phyloP scores from a whole-genome alignment of 2,329 filamentous ascomycete genomes.

The Gnomoniopsis sp. region DNA sequence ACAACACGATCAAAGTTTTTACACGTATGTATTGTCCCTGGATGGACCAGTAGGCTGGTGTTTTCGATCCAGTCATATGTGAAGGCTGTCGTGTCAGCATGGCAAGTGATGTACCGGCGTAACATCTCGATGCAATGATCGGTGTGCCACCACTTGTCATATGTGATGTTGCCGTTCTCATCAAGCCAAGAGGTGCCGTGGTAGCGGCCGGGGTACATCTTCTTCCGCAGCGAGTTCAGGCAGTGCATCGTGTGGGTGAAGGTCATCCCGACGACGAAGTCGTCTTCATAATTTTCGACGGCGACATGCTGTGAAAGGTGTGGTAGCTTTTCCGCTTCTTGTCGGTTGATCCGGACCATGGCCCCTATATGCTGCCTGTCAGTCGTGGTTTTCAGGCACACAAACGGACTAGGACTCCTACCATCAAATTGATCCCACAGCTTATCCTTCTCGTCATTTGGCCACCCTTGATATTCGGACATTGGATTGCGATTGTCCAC shows the following conservation, averaged over 20 bases:
- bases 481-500: not conserved
- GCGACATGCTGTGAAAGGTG: not conserved
- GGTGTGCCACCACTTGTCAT: not conserved
- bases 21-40: not conserved
- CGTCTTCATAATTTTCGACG: not conserved
- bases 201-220: not conserved
- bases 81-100: not conserved
- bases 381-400: not conserved
- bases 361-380: not conserved
- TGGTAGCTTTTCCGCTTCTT: not conserved
- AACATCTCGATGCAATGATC: conserved; percentile 2
- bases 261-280: not conserved
- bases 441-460: not conserved
- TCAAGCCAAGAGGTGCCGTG: not conserved
- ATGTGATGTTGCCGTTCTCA: not conserved
- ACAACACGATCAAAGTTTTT: not conserved
- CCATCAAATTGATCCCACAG: not conserved
- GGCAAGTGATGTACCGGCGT: not conserved
- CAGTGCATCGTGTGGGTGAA: not conserved
- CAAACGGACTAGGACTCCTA: not conserved
- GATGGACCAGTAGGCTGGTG: not conserved
- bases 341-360: not conserved
- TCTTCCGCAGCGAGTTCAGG: not conserved
- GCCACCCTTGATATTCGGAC: not conserved
- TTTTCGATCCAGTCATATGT: conserved; percentile 5